A percentile compares a stretch with the other conserved stretches of the same genome.
Evolutionary conservation across 179 eudicot genomes (phyloP).

Genomic region (Dionaea muscipula): DNA sequence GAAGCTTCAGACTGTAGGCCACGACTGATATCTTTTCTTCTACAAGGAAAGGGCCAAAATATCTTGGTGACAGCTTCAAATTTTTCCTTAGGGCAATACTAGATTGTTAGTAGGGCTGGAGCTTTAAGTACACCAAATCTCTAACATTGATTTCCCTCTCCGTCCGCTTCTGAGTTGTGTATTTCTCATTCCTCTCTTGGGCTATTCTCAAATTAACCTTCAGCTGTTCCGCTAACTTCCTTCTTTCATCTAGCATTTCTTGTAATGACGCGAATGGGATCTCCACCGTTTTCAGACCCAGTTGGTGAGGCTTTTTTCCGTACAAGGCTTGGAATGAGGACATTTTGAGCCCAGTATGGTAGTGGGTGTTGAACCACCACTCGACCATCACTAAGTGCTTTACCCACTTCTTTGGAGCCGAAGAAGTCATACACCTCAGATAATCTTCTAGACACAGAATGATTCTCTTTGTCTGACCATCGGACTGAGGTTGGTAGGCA

Average conservation of each 20-base stretch:
- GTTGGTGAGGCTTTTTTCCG: background rate
- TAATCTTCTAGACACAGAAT: background rate
- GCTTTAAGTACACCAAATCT: background rate
- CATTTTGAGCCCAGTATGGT: background rate
- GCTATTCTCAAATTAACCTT: no score
- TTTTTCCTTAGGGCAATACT: background rate
- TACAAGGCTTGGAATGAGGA: background rate
- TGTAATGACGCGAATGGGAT: no score
- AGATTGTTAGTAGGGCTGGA: background rate
- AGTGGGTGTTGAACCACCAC: background rate
- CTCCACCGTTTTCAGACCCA: no score
- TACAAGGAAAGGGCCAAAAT: background rate
- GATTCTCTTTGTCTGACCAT: background rate
- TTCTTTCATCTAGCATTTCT: no score
- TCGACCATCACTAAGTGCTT: no score
- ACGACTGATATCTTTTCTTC: background rate
- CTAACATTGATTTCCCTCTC: background rate
- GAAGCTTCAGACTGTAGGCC: no score
- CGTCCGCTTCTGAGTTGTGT: background rate
- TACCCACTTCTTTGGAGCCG: background rate
- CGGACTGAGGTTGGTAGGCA: background rate
- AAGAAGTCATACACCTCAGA: background rate
- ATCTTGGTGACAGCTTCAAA: background rate
- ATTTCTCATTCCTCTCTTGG: no score
- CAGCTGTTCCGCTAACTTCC: no score